Conservation (phyloP, 805 yeast genomes). For the Kodamaea fukazawae region DNA sequence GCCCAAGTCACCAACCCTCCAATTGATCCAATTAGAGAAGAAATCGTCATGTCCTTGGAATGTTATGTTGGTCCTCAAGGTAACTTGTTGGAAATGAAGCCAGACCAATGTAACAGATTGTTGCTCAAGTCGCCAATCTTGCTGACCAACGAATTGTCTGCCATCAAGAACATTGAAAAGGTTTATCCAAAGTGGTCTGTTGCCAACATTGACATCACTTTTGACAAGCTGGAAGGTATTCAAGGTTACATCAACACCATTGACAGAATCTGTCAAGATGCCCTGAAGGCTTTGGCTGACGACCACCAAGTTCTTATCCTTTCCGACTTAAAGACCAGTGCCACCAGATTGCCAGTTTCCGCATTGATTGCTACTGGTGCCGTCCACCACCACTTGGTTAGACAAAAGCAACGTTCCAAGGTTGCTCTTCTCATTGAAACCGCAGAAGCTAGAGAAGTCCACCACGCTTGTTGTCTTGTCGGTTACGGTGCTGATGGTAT, state of each 20-base stretch:
- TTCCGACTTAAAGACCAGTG: constrained; percentile 63
- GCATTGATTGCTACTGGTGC: constrained; percentile 94
- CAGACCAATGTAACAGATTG: constrained; percentile 87
- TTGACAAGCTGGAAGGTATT: constrained; percentile 76
- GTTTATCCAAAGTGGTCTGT: constrained; percentile 88
- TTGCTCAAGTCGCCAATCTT: constrained; percentile 80
- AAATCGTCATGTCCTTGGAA: constrained; percentile 94
- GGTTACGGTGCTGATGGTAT: constrained; percentile 98
- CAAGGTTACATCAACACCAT: constrained; percentile 81
- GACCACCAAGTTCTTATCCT: constrained; percentile 72
- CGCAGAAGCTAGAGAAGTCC: constrained; percentile 97
- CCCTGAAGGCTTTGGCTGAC: constrained; percentile 78
- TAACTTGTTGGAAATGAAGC: constrained; percentile 86
- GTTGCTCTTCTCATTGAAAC: constrained; percentile 91
- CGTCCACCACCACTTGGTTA: constrained; percentile 92
- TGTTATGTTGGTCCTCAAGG: constrained; percentile 99
- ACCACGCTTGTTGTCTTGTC: constrained; percentile 87
- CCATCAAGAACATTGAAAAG: constrained; percentile 66
- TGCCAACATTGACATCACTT: constrained; percentile 83
- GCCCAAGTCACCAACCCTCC: constrained; percentile 99
- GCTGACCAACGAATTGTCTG: constrained; percentile 67
- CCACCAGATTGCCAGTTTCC: constrained; percentile 72
- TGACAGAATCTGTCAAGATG: constrained; percentile 83
- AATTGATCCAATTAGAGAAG: constrained; percentile 95
- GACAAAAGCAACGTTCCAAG: constrained; percentile 93